These are phyloP conservation scores for Tetrahymena thermophila DNA, from an alignment of 73 alveolate genomes.

Conservation along the genomic window DNA sequence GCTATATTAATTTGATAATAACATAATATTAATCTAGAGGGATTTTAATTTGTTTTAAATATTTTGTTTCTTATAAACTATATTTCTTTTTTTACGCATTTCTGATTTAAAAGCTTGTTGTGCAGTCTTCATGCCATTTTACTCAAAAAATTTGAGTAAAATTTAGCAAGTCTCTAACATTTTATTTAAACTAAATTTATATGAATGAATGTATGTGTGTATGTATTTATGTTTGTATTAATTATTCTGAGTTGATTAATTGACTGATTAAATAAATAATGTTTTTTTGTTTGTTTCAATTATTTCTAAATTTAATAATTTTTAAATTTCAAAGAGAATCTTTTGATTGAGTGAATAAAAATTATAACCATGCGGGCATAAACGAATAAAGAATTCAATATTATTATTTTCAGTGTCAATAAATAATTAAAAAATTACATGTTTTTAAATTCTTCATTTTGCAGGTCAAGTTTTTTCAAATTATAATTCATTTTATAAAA, in stretches of 20 bases:
- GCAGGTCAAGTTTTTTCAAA: too few relatives aligned
- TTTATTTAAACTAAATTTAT: background rate
- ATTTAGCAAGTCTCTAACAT: background rate
- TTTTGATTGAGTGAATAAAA: background rate
- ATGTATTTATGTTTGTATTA: too few relatives aligned
- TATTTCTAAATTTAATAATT: background rate
- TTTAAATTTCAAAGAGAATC: background rate
- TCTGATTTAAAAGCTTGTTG: background rate
- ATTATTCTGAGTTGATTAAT: background rate
- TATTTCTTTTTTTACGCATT: background rate
- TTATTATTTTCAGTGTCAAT: too few relatives aligned
- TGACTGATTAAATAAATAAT: too few relatives aligned
- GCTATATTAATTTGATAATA: background rate
- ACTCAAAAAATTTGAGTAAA: background rate
- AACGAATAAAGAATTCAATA: background rate
- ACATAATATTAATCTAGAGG: too few relatives aligned
- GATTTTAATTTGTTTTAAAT: background rate
- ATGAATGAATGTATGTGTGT: too few relatives aligned
- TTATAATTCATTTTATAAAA: too few relatives aligned
- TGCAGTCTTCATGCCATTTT: background rate
- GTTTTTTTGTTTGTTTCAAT: background rate
- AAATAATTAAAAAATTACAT: too few relatives aligned
- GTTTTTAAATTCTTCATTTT: too few relatives aligned
- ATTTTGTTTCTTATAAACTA: background rate
- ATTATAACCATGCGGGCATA: background rate